A percentile compares a stretch with the other conserved stretches of the same genome.
phyloP scores from a whole-genome alignment of 2,329 filamentous ascomycete genomes.

The Fusarium verticillioides region DNA sequence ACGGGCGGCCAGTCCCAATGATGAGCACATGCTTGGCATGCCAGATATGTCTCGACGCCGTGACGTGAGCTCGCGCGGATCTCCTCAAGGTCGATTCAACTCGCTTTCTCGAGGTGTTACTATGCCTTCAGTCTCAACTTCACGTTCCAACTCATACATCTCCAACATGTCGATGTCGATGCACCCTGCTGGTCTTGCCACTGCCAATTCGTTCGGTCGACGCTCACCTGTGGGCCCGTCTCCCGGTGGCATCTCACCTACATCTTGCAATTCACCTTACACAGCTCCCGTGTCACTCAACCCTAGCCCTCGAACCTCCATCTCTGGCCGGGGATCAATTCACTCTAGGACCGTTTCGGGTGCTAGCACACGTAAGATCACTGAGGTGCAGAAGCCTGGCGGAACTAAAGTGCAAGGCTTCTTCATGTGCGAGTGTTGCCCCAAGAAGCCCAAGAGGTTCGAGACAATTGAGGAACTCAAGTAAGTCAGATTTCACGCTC shows the following conservation, averaged over 20 bases:
- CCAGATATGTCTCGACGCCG: conserved; percentile 61
- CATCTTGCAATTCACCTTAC: conserved; percentile 61
- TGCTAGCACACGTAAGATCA: conserved; percentile 63
- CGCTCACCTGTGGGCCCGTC: conserved; percentile 59
- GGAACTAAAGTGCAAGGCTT: conserved; percentile 63
- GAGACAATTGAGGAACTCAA: conserved; percentile 60
- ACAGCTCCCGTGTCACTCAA: conserved; percentile 60
- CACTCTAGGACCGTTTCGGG: conserved; percentile 61
- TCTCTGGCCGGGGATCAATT: conserved; percentile 52
- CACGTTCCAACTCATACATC: conserved; percentile 61
- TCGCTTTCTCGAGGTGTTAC: conserved; percentile 58
- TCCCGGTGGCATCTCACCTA: conserved; percentile 63
- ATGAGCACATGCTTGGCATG: conserved; percentile 55
- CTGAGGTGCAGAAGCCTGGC: conserved; percentile 60
- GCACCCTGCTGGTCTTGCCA: conserved; percentile 52
- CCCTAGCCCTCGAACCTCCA: conserved; percentile 61
- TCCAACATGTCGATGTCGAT: conserved; percentile 58
- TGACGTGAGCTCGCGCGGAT: conserved; percentile 61
- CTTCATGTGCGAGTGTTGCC: conserved; percentile 40
- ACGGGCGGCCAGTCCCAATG: conserved; percentile 65
- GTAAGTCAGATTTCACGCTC: conserved; percentile 63
- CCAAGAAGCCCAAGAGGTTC: conserved; percentile 39
- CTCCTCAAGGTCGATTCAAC: conserved; percentile 62
- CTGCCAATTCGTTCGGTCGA: conserved; percentile 58
- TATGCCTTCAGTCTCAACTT: conserved; percentile 55